Evolutionary conservation across 1,284 basidiomycete genomes (phyloP), one percentile per base, ranked within the genome.

Genomic region (Cutaneotrichosporon cyanovorans): DNA sequence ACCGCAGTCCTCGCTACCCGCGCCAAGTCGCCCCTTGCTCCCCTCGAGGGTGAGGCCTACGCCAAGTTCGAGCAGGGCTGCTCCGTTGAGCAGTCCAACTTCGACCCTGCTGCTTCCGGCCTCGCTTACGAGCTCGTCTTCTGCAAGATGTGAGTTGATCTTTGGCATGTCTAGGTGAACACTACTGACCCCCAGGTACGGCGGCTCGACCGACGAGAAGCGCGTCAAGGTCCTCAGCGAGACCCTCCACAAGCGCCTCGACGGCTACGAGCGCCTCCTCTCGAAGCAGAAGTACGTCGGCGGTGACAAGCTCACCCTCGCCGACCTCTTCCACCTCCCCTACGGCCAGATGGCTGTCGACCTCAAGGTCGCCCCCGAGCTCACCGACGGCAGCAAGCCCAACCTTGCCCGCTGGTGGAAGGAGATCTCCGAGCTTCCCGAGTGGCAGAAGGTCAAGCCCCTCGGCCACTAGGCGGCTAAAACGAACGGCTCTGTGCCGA

Each of bases 11-110:
- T 58, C 30, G 57, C 55, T 6, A 23, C 45, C 39, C 59, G 59
- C 46, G 34, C 37, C 36, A 40, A 42, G 18, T 58, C 56, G 8
- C 33, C 31, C 43, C 55, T 62, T 16, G 20, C 68, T 46, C 18
- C 67, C 68, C 21, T 58, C 65, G 55, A 74, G 59, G 33, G 73
- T 15, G 62, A 73, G 45, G 72, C 62, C 2, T 67, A 65, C 25
- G 78, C 74, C 19, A 61, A 71, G 22, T 80, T 80, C 60, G 79
- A 82, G 63, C 76, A 79, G 61, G 81, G 79, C 1, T 74, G 73
- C 22, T 43, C 42, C 12, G 66, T 78, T 56, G 81, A 83, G 65
- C 50, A 63, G 21, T 59, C 63, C 50, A 75, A 80, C 66, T 82
- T 81, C 51, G 76, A 81, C 50, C 65, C 72, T 0, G 68, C 56